phyloP scores from a whole-genome alignment of 176 grass and related monocot genomes.

The Oryza glaberrima region DNA sequence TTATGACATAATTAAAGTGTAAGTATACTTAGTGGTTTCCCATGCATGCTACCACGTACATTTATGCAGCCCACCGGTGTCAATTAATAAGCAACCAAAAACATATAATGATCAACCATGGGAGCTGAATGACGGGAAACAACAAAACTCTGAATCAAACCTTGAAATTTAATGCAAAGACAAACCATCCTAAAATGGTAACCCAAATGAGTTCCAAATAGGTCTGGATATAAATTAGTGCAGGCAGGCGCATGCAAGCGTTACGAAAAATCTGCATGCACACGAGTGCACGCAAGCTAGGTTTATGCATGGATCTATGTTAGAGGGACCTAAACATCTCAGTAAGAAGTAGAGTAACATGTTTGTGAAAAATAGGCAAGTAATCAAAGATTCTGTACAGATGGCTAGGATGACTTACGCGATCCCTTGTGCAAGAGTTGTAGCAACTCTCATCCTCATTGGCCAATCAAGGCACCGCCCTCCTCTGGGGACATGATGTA shows the following conservation, averaged over 20 bases:
- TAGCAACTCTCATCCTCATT: constrained; percentile 96
- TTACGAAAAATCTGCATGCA: constrained; percentile 8
- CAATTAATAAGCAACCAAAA: neutral
- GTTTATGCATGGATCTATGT: neutral
- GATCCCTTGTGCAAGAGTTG: constrained; percentile 95
- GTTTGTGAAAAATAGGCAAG: neutral
- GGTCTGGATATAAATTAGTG: neutral
- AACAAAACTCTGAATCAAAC: neutral
- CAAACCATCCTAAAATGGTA: neutral
- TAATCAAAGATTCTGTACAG: neutral
- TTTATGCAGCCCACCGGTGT: neutral
- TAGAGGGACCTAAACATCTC: neutral
- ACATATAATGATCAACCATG: neutral
- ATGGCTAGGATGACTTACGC: constrained; percentile 67
- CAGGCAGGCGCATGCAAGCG: neutral
- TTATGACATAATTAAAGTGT: constrained; percentile 22
- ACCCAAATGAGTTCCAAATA: neutral
- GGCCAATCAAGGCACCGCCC: constrained; percentile 91
- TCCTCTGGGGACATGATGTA: constrained; percentile 91
- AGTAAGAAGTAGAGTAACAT: neutral
- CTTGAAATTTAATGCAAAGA: neutral
- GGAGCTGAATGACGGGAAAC: neutral
- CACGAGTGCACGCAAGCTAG: neutral
- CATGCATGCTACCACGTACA: constrained; percentile 13
- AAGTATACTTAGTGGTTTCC: neutral